Percentiles rank a stretch among this genome's conserved stretches.
phyloP scores from a whole-genome alignment of 176 grass and related monocot genomes.

The Ensete ventricosum region DNA sequence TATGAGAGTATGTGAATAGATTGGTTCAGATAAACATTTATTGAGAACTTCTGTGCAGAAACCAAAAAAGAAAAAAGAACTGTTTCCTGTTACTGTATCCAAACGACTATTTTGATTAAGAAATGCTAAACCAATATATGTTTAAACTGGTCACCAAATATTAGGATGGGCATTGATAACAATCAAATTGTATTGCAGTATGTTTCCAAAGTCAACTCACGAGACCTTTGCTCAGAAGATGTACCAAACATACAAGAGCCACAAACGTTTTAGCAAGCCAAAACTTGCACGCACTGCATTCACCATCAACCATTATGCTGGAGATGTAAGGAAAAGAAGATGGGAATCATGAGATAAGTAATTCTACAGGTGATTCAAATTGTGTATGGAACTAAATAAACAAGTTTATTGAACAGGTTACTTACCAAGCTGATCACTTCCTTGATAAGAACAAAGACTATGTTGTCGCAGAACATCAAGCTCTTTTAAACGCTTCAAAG shows the following conservation, averaged over 20 bases:
- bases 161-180: background rate
- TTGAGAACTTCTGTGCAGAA: too few species aligned
- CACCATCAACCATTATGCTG: conserved; percentile 88
- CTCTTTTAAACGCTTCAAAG: conserved; percentile 68
- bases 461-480: conserved; percentile 94
- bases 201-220: conserved; percentile 98
- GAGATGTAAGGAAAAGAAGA: conserved; percentile 66
- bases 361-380: conserved; percentile 10
- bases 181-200: conserved; percentile 40
- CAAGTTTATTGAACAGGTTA: conserved; percentile 47
- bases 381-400: conserved; percentile 2
- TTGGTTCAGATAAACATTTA: too few species aligned
- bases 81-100: background rate
- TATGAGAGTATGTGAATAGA: background rate
- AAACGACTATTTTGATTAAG: background rate
- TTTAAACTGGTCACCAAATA: background rate
- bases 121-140: background rate
- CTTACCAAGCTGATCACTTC: conserved; percentile 84
- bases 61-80: too few species aligned
- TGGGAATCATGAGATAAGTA: conserved; percentile 10
- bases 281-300: conserved; percentile 86
- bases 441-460: conserved; percentile 99
- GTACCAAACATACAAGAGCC: conserved; percentile 91
- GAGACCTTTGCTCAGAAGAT: conserved; percentile 96
- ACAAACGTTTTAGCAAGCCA: conserved; percentile 90